Conservation (phyloP, 306 rosid species). For the Quercus mongolica region DNA sequence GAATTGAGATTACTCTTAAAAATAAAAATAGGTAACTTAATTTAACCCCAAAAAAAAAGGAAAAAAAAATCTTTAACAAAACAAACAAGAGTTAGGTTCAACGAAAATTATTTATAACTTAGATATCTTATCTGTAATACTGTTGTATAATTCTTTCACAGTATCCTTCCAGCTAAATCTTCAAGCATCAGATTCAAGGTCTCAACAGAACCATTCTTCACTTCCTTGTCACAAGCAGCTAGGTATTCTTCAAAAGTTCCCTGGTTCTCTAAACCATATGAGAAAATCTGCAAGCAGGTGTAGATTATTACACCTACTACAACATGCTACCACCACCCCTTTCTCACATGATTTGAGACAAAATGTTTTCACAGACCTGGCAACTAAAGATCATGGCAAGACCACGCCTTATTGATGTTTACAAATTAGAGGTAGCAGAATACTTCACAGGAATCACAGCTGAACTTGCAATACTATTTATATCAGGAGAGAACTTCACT, state of each 20-base stretch:
- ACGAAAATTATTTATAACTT: background rate
- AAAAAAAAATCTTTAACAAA: background rate
- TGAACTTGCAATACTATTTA: constrained; percentile 17
- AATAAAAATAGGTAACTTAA: background rate
- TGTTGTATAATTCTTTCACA: constrained; percentile 17
- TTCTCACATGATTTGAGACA: constrained; percentile 77
- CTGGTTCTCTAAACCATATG: constrained; percentile 83
- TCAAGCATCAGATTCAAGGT: constrained; percentile 66
- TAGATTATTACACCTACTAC: constrained; percentile 70
- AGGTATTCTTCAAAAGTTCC: constrained; percentile 72
- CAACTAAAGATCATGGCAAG: constrained; percentile 90
- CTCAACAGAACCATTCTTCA: constrained; percentile 59
- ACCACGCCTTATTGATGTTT: constrained; percentile 74
- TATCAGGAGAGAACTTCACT: constrained; percentile 19
- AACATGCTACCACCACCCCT: constrained; percentile 84
- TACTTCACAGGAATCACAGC: constrained; percentile 18
- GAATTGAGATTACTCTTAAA: background rate
- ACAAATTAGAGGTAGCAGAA: constrained; percentile 50
- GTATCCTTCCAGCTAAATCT: constrained; percentile 67
- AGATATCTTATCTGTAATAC: background rate
- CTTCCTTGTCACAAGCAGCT: constrained; percentile 84
- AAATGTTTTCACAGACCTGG: constrained; percentile 79
- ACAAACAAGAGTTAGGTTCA: background rate
- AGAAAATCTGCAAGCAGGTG: constrained; percentile 83
- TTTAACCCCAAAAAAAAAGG: background rate